Base-by-base conservation (phyloP, 1,284 basidiomycete species). In the Leccinum subrobustum region DNA sequence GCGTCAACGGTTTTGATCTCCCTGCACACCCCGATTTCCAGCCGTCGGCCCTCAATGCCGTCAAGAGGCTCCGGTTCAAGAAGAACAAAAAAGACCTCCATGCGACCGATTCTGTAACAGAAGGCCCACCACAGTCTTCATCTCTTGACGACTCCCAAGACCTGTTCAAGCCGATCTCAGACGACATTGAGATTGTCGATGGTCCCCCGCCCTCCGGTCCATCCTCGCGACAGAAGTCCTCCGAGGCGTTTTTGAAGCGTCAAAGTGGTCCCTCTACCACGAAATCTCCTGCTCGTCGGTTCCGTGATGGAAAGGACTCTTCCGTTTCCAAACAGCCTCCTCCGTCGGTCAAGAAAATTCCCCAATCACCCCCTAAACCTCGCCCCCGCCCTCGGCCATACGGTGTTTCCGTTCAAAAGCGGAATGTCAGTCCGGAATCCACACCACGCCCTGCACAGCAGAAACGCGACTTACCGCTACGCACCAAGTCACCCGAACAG, bases 31-130 rank as follows among this genome's bases (percentile, higher is more conserved):
- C 70, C 1, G 25, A 64, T 42, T 75, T 33, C 52, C 70, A 59
- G 52, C 71, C 68, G 0, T 67, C 67, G 1, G 52, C 62, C 1
- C 3, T 3, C 2, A 4, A 23, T 5, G 18, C 18, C 3, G 0
- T 70, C 42, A 69, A 69, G 62, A 2, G 1, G 0, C 57, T 80
- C 31, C 76, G 70, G n/a, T 81, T 81, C 66, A 78, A 62, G 14
- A 81, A 76, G 65, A 76, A 50, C 53, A 69, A 62, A 11, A 33
- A 52, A 7, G 18, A 23, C 9, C 8, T 14, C 1, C 35, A 31
- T 47, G 3, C 27, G 14, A 52, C 0, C 0, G 60, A 62, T 11
- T 3, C 27, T 8, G 51, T 53, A 1, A 23, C 52, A 27, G 70
- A 73, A 4, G 27, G 23, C 8, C 59, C 57, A 7, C 63, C 65